These are phyloP conservation scores for Trametes cubensis DNA, from an alignment of 768 basidiomycete species.

Conservation along the genomic window DNA sequence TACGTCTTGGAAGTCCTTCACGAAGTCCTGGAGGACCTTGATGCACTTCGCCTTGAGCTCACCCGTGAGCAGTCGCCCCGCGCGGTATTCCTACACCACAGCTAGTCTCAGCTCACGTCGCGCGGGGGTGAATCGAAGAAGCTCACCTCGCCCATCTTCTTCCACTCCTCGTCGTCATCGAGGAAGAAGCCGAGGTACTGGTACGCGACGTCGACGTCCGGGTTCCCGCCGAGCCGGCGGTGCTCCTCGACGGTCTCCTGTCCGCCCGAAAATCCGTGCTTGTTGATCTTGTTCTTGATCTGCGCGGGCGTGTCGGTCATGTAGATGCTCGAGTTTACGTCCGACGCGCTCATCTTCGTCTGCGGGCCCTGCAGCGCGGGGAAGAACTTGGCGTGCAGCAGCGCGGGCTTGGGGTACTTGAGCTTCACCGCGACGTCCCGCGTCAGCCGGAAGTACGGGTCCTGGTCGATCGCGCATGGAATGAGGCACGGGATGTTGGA, in stretches of 20 bases:
- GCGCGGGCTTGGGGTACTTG: conserved; percentile 92
- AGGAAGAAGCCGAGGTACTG: conserved; percentile 96
- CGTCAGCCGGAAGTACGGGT: conserved; percentile 96
- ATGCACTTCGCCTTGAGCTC: conserved; percentile 92
- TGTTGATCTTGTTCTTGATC: conserved; percentile 98
- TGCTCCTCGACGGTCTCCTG: conserved; percentile 97
- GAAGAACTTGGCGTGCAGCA: conserved; percentile 96
- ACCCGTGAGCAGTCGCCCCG: conserved; percentile 84
- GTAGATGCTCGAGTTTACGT: conserved; percentile 90
- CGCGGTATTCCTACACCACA: conserved; percentile 78
- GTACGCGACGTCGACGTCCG: conserved; percentile 94
- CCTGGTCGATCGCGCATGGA: conserved; percentile 98
- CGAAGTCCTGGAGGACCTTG: conserved; percentile 76
- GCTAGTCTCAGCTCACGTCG: background rate
- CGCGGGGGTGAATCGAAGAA: background rate
- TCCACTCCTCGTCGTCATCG: conserved; percentile 91
- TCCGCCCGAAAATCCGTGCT: conserved; percentile 95
- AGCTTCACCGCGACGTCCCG: conserved; percentile 93
- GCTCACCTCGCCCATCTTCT: conserved; percentile 71
- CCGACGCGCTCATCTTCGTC: conserved; percentile 99
- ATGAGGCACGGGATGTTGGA: conserved; percentile 91
- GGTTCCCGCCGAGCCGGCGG: conserved; percentile 81
- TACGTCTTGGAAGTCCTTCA: conserved; percentile 85
- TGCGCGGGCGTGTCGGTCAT: conserved; percentile 92
- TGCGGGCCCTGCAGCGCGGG: conserved; percentile 97